Percentiles rank a stretch among this genome's conserved stretches.
phyloP scores from a whole-genome alignment of 345 rosid species.

The Combretum micranthum region DNA sequence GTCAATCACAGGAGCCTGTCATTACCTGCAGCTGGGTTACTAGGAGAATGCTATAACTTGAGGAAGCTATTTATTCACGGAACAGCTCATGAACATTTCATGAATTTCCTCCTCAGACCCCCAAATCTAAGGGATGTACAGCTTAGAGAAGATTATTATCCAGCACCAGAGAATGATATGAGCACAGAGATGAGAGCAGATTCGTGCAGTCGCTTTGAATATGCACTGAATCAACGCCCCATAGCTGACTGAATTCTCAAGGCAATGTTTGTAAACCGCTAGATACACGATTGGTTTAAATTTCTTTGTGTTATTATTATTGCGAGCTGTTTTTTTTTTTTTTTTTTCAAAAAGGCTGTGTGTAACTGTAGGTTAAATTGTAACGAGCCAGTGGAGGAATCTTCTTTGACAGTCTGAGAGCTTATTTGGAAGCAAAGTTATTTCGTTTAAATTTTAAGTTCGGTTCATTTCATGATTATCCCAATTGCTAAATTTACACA shows the following conservation, averaged over 20 bases:
- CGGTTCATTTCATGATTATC: too few species aligned
- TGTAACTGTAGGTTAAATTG: too few species aligned
- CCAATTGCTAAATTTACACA: too few species aligned
- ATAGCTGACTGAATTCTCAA: constrained; percentile 39
- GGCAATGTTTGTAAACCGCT: too few species aligned
- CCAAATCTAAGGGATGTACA: constrained; percentile 73
- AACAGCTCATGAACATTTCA: constrained; percentile 89
- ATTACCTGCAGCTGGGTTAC: constrained; percentile 65
- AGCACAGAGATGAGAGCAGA: constrained; percentile 85
- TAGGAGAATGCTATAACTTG: constrained; percentile 41
- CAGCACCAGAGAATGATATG: constrained; percentile 89
- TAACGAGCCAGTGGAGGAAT: too few species aligned
- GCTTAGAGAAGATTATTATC: constrained; percentile 85
- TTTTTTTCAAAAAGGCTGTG: too few species aligned
- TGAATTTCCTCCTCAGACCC: constrained; percentile 55
- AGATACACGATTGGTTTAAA: too few species aligned
- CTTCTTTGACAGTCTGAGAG: too few species aligned
- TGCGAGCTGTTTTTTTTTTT: too few species aligned
- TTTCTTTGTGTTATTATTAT: too few species aligned
- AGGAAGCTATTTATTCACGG: constrained; percentile 95
- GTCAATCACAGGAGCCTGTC: constrained; percentile 81
- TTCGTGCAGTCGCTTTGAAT: constrained; percentile 84
- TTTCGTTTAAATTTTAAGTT: too few species aligned
- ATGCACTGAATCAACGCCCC: constrained; percentile 46
- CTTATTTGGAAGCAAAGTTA: too few species aligned